These are phyloP conservation scores for Malus sieversii DNA, from an alignment of 306 rosid genomes.

Conservation along the genomic window DNA sequence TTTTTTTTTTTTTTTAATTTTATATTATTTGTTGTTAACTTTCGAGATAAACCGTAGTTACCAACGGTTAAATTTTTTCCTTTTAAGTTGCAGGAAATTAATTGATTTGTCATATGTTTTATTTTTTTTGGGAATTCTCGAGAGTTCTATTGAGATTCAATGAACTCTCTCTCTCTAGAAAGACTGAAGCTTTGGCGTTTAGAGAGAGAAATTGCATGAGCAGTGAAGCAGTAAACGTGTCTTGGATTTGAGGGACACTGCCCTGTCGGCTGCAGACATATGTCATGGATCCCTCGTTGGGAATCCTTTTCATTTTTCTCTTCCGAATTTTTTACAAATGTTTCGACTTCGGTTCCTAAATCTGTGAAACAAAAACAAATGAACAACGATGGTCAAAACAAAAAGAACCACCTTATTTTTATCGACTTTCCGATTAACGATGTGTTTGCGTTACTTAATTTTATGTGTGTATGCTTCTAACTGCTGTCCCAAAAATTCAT, in stretches of 20 bases:
- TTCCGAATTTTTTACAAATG: not conserved
- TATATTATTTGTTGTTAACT: not conserved
- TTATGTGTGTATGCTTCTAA: not conserved
- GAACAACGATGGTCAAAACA: not conserved
- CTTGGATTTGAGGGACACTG: conserved; percentile 39
- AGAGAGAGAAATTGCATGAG: conserved; percentile 23
- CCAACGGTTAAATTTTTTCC: not conserved
- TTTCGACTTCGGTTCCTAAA: conserved; percentile 28
- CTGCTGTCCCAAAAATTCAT: conserved; percentile 8
- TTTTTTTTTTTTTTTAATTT: not conserved
- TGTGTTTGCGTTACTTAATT: conserved; percentile 13
- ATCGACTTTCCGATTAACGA: conserved; percentile 15
- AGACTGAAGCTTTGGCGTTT: not conserved
- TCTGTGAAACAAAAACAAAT: not conserved
- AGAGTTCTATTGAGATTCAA: conserved; percentile 13
- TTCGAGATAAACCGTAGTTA: not conserved
- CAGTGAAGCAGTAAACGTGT: conserved; percentile 44
- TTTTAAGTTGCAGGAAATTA: not conserved
- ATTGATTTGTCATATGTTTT: not conserved
- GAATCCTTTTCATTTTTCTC: conserved; percentile 33
- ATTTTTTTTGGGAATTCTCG: not conserved
- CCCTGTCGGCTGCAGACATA: conserved; percentile 31
- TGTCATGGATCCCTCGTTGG: conserved; percentile 19
- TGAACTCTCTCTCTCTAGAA: conserved; percentile 13
- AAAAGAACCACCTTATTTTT: not conserved